Evolutionary conservation across 2,329 filamentous ascomycete genomes (phyloP).

Genomic region (Fusarium globosum): DNA sequence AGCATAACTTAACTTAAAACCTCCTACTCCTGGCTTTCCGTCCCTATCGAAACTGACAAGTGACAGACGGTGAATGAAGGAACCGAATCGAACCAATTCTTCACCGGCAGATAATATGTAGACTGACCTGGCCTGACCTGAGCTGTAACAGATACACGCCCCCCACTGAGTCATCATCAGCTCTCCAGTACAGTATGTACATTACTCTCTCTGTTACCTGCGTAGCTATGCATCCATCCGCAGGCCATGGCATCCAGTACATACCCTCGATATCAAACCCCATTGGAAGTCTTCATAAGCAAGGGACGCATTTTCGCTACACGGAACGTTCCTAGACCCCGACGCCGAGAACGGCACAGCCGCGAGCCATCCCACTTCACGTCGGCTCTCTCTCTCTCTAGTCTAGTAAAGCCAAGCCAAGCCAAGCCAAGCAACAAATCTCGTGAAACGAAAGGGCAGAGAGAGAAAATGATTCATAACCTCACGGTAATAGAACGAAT

Average conservation of each 20-base stretch:
- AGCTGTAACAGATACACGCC: constrained; percentile 1
- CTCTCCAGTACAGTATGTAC: neutral
- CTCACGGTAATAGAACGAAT: neutral
- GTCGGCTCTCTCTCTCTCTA: neutral
- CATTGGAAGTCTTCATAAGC: constrained; percentile 3
- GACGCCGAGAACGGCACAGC: constrained; percentile 1
- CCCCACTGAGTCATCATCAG: constrained; percentile 23
- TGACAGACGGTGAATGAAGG: constrained; percentile 14
- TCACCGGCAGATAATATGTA: neutral
- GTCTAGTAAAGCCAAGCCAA: neutral
- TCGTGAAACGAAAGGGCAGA: constrained; percentile 1
- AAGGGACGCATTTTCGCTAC: constrained; percentile 6
- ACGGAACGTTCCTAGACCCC: constrained; percentile 5
- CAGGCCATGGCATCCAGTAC: neutral
- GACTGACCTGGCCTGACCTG: neutral
- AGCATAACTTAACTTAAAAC: neutral
- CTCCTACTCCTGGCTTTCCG: neutral
- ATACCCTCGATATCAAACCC: neutral
- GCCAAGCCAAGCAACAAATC: neutral
- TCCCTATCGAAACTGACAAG: constrained; percentile 23
- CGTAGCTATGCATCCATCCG: neutral
- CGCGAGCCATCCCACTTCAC: neutral
- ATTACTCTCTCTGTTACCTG: neutral
- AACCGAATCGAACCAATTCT: neutral
- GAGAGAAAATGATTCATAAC: neutral